A percentile compares a stretch with the other conserved stretches of the same genome.
Conservation (phyloP, 1,139 yeast species). For the Lizanozyma gosingica region DNA sequence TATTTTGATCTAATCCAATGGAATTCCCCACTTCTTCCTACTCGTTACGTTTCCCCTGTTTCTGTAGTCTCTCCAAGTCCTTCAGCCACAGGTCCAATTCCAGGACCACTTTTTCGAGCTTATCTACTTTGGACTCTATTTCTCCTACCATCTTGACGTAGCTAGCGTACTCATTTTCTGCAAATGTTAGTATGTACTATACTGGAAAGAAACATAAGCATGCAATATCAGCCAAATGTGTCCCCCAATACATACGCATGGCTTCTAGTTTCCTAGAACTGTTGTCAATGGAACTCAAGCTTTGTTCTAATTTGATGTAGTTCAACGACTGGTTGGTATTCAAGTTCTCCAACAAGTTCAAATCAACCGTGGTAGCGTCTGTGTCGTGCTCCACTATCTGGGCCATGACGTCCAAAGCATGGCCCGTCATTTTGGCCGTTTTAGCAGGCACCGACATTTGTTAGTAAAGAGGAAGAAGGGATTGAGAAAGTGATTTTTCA, state of each 20-base stretch:
- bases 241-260: constrained; percentile 28
- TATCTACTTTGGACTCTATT: constrained; percentile 38
- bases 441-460: not conserved
- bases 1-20: no score
- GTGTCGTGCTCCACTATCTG: constrained; percentile 43
- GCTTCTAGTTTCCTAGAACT: constrained; percentile 21
- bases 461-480: no score
- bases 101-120: constrained; percentile 34
- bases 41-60: no score
- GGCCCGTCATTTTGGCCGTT: not conserved
- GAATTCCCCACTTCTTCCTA: no score
- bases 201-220: not conserved
- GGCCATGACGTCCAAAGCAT: not conserved
- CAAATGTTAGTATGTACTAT: constrained; percentile 7
- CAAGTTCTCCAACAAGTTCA: constrained; percentile 43
- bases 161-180: constrained; percentile 23
- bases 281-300: constrained; percentile 28
- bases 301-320: constrained; percentile 46
- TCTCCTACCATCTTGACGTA: constrained; percentile 23
- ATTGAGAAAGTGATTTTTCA: no score
- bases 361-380: constrained; percentile 41
- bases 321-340: constrained; percentile 52
- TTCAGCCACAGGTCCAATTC: constrained; percentile 58
- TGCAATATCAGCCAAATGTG: no score
- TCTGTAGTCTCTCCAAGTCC: constrained; percentile 45